Evolutionary conservation across 371 early-diverging fungal species (phyloP).

Genomic region (Homolaphlyctis polyrhiza): DNA sequence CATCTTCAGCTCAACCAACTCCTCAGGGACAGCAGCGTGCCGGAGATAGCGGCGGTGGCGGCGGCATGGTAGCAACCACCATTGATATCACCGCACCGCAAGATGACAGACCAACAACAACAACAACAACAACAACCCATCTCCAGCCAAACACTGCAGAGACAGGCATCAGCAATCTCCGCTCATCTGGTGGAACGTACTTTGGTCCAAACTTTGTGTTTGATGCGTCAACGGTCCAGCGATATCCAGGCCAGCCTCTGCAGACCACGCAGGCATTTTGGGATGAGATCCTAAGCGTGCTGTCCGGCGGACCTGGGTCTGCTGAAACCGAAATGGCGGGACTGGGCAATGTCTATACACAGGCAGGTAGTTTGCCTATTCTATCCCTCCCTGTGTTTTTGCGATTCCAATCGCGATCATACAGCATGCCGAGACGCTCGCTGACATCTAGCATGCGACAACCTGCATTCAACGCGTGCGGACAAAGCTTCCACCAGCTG

Average conservation of each 20-base stretch:
- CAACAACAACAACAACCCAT: too few species aligned
- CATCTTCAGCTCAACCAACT: too few species aligned
- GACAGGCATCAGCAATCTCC: not conserved
- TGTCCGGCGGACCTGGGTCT: slow-evolving; percentile 3
- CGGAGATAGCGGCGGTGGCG: too few species aligned
- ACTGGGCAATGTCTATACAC: slow-evolving; percentile 1
- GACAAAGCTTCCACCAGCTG: slow-evolving; percentile 15
- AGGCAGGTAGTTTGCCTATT: not conserved
- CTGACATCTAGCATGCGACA: not conserved
- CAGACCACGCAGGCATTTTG: slow-evolving; percentile 1
- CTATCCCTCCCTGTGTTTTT: too few species aligned
- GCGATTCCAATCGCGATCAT: not conserved
- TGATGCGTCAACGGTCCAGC: not conserved
- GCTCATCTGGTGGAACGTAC: slow-evolving; percentile 6
- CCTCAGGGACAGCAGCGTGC: too few species aligned
- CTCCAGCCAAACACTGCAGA: not conserved
- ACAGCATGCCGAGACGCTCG: not conserved
- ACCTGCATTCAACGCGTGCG: not conserved
- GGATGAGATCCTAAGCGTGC: slow-evolving; percentile 12
- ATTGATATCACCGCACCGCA: too few species aligned
- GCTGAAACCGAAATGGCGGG: slow-evolving; percentile 5
- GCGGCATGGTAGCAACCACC: too few species aligned
- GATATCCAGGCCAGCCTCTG: not conserved
- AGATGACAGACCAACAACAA: too few species aligned
- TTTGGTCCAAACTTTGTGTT: slow-evolving; percentile 15